A percentile compares a stretch with the other conserved stretches of the same genome.
phyloP scores from a whole-genome alignment of 139 green algal genomes.

The Tetradesmus lagerheimii region DNA sequence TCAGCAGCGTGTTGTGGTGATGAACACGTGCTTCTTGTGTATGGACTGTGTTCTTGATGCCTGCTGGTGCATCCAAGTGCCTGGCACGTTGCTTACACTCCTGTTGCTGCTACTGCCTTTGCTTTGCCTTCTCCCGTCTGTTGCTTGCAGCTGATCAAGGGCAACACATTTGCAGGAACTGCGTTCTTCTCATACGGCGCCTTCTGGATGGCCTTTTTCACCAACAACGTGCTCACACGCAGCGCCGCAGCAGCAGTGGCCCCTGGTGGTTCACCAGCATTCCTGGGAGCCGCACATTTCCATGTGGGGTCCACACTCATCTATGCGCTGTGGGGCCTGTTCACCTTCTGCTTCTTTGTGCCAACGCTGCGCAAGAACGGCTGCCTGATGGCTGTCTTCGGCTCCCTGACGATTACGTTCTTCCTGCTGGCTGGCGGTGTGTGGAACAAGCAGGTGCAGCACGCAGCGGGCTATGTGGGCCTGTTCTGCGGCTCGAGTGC shows the following conservation, averaged over 20 bases:
- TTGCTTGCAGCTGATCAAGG: conserved; percentile 65
- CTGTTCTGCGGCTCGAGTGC: conserved; percentile 68
- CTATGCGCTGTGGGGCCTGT: conserved; percentile 69
- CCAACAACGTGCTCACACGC: not conserved
- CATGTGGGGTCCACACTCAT: conserved; percentile 59
- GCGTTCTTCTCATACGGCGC: conserved; percentile 76
- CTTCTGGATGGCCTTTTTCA: conserved; percentile 74
- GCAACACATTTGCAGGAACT: conserved; percentile 79
- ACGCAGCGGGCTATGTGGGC: conserved; percentile 72
- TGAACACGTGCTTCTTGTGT: too few species aligned
- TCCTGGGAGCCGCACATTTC: not conserved
- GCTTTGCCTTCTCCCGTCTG: not conserved
- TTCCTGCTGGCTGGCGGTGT: conserved; percentile 67
- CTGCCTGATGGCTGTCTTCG: conserved; percentile 65
- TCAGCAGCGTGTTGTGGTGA: too few species aligned
- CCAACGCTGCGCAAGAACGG: conserved; percentile 64
- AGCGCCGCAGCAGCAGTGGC: not conserved
- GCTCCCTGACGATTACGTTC: conserved; percentile 70
- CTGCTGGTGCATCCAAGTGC: not conserved
- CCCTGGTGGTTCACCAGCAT: not conserved
- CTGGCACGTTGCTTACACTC: not conserved
- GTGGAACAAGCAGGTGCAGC: conserved; percentile 29
- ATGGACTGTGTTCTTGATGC: not conserved
- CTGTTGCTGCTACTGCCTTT: not conserved
- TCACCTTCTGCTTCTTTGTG: conserved; percentile 73